Base-by-base conservation (phyloP, 164 flowering plant species). In the Berberis vulgaris region DNA sequence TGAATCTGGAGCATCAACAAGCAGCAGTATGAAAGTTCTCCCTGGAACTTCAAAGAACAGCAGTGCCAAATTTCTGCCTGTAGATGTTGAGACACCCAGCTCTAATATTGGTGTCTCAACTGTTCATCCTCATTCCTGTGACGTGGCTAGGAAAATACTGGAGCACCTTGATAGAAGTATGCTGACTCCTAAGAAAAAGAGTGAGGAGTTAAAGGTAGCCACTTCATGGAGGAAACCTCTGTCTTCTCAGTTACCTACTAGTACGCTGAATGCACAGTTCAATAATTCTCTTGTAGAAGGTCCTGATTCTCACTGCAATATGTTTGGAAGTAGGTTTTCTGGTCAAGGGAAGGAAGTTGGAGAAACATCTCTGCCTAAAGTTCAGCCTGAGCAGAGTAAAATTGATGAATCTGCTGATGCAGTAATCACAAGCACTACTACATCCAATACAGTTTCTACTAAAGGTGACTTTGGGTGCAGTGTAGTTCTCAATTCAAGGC, bases 121-220 rank as follows among this genome's bases (percentile, higher is more conserved):
- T 56, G 78, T 76, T 65, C 89, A 77, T 72, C 73, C 84, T 62
- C 83, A 82, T 45, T 79, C 93, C 50, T 79, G 77, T 78, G 77
- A 70, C 75, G 71, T 83, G 62, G 91, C 90, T 41, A 74, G 78
- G 74, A 81, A 75, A 73, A 91, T 91, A 65, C 64, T 87, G 71
- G 96, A 91, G 68, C 93, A 85, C 71, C 82, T 94, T 68, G 89
- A 83, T 56, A 77, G 93, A 77, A 77, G 73, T 62, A 59, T 68
- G 26, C 79, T 84, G 6, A 81, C 94, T 11, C 88, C 87, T 12
- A 80, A 80, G 68, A 84, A 83, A 26, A 87, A 84, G 72, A 65
- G 74, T 13, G 82, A 73, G 44, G 99, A 94, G 76, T 61, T 89
- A 42, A 78, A 73, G 79, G 64, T 80, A 59, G 91, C 84, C 40